phyloP scores from a whole-genome alignment of 495 filamentous ascomycete genomes.

The Jackrogersella minutella region DNA sequence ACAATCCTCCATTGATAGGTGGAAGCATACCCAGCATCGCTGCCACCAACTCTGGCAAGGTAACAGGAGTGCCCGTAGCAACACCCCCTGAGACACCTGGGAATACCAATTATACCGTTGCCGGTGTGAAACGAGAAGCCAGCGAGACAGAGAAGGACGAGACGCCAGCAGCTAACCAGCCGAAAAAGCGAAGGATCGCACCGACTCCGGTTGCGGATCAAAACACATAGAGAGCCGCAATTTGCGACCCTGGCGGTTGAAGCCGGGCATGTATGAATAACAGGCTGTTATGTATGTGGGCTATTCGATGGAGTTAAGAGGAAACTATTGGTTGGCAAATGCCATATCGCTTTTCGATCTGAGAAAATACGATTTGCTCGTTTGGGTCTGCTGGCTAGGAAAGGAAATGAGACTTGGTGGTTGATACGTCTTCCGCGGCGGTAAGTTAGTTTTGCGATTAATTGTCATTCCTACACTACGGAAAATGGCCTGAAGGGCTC shows the following conservation, averaged over 20 bases:
- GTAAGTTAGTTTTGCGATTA: not conserved
- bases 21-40: slow-evolving; percentile 78
- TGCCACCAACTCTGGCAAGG: slow-evolving; percentile 69
- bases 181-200: slow-evolving; percentile 80
- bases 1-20: slow-evolving; percentile 79
- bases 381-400: slow-evolving; percentile 17
- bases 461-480: not conserved
- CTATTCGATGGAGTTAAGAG: slow-evolving; percentile 12
- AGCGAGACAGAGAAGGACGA: slow-evolving; percentile 61
- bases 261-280: slow-evolving; percentile 12
- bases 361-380: not conserved
- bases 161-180: slow-evolving; percentile 45
- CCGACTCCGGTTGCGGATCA: slow-evolving; percentile 67
- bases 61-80: slow-evolving; percentile 64
- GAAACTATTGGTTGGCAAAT: slow-evolving; percentile 3
- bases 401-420: slow-evolving; percentile 14
- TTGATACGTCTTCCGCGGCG: not conserved
- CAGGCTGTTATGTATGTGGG: slow-evolving; percentile 4
- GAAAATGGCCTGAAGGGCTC: not conserved
- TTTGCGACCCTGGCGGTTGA: not conserved
- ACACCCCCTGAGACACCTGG: slow-evolving; percentile 85
- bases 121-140: slow-evolving; percentile 67
- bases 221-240: not conserved
- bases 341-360: slow-evolving; percentile 4
- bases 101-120: slow-evolving; percentile 53